Conservation (phyloP, 495 filamentous ascomycete species). For the Penicillium alfredii region DNA sequence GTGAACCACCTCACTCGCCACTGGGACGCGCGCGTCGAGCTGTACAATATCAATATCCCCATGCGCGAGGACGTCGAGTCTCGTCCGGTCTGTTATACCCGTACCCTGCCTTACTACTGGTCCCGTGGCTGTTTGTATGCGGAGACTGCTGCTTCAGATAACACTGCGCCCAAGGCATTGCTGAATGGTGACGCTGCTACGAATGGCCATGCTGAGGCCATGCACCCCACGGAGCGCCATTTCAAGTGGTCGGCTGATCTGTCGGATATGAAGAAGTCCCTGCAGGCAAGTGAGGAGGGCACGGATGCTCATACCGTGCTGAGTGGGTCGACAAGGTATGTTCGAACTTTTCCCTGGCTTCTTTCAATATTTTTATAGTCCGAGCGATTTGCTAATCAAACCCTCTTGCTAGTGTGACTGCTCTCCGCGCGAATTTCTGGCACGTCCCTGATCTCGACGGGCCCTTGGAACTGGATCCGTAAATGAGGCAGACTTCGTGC, state of each 20-base stretch:
- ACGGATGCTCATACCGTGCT: conserved; percentile 93
- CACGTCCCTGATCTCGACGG: conserved; percentile 61
- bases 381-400: conserved; percentile 11
- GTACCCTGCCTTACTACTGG: conserved; percentile 86
- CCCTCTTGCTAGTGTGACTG: conserved; percentile 69
- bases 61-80: conserved; percentile 53
- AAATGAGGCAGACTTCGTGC: neutral
- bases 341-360: neutral
- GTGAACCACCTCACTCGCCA: conserved; percentile 64
- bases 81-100: conserved; percentile 65
- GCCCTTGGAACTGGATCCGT: conserved; percentile 58
- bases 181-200: neutral
- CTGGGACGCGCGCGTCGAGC: conserved; percentile 73
- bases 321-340: conserved; percentile 54
- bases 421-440: conserved; percentile 88
- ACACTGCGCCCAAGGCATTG: neutral
- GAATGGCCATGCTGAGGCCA: conserved; percentile 16
- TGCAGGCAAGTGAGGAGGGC: conserved; percentile 54
- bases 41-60: conserved; percentile 87
- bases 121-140: conserved; percentile 70
- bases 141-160: conserved; percentile 35
- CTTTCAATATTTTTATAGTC: too few relatives aligned
- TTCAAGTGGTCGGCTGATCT: conserved; percentile 42
- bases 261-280: conserved; percentile 42
- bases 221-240: conserved; percentile 21